phyloP scores from a whole-genome alignment of 768 basidiomycete species.

The Russula sp. region DNA sequence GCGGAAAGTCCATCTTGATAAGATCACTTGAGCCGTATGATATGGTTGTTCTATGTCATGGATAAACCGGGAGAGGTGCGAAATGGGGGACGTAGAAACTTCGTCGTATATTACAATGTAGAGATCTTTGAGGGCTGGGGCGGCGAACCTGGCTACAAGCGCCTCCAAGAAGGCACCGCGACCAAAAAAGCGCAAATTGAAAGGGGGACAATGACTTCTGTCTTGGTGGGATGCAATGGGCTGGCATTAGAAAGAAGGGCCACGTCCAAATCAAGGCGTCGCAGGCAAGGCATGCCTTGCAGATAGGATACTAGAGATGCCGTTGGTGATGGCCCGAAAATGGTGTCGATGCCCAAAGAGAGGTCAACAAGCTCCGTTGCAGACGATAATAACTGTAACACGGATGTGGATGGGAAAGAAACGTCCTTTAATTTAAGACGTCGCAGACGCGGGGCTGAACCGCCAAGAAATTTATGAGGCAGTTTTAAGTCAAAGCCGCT shows the following conservation, averaged over 20 bases:
- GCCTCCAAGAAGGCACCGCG: not conserved
- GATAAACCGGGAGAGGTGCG: not conserved
- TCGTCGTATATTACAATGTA: accelerated
- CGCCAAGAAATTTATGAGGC: not conserved
- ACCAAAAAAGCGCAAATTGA: not conserved
- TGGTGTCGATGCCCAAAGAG: not conserved
- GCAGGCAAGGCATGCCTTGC: not conserved
- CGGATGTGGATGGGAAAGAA: too few relatives aligned
- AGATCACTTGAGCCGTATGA: not conserved
- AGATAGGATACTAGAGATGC: not conserved
- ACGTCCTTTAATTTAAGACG: not conserved
- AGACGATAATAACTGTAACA: not conserved
- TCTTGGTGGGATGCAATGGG: too few relatives aligned
- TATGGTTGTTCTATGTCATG: not conserved
- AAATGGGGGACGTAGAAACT: not conserved
- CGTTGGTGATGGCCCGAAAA: not conserved
- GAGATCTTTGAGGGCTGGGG: not conserved
- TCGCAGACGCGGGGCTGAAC: not conserved
- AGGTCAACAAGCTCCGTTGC: not conserved
- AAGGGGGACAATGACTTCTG: not conserved
- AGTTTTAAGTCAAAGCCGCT: too few relatives aligned
- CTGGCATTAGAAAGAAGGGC: too few relatives aligned
- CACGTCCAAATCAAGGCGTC: not conserved
- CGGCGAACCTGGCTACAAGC: not conserved
- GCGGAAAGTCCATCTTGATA: accelerated